Evolutionary conservation across 2,329 filamentous ascomycete genomes (phyloP).

Genomic region (Aspergillus vadensis): DNA sequence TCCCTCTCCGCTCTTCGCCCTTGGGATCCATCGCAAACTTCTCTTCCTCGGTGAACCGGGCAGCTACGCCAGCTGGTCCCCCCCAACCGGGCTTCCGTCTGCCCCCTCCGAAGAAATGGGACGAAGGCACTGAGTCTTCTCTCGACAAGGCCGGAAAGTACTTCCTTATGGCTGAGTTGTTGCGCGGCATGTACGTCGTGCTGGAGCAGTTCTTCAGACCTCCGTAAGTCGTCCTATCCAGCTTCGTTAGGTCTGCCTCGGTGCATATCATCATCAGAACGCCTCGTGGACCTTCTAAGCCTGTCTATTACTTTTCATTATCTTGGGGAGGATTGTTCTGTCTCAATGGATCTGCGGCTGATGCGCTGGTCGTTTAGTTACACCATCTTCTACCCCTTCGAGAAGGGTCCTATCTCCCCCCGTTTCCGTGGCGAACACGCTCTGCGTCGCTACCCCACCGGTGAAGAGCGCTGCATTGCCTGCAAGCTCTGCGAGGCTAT

Average conservation of each 20-base stretch:
- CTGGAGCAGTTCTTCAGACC: slow-evolving; percentile 98
- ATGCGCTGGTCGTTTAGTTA: slow-evolving; percentile 61
- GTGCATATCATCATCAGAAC: background rate
- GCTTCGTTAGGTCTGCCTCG: background rate
- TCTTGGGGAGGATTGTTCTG: background rate
- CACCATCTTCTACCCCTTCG: slow-evolving; percentile 98
- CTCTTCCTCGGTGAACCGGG: slow-evolving; percentile 63
- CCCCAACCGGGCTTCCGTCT: slow-evolving; percentile 81
- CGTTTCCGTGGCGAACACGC: slow-evolving; percentile 98
- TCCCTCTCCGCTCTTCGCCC: slow-evolving; percentile 33
- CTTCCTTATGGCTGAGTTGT: slow-evolving; percentile 94
- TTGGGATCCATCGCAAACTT: slow-evolving; percentile 59
- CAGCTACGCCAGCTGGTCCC: slow-evolving; percentile 70
- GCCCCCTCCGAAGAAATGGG: slow-evolving; percentile 72
- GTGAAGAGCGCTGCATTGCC: slow-evolving; percentile 98
- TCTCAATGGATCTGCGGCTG: background rate
- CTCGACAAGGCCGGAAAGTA: slow-evolving; percentile 87
- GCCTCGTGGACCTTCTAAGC: background rate
- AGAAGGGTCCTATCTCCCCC: slow-evolving; percentile 97
- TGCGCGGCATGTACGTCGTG: slow-evolving; percentile 95
- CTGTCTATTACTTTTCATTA: background rate
- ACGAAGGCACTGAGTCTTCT: slow-evolving; percentile 73
- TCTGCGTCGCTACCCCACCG: slow-evolving; percentile 90
- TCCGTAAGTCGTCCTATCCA: slow-evolving; percentile 67
- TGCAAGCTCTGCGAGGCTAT: slow-evolving; percentile 99